Percentiles rank a stretch among this genome's conserved stretches.
Evolutionary conservation across 305 asterid species (phyloP).

Genomic region (Ilex paraguariensis): DNA sequence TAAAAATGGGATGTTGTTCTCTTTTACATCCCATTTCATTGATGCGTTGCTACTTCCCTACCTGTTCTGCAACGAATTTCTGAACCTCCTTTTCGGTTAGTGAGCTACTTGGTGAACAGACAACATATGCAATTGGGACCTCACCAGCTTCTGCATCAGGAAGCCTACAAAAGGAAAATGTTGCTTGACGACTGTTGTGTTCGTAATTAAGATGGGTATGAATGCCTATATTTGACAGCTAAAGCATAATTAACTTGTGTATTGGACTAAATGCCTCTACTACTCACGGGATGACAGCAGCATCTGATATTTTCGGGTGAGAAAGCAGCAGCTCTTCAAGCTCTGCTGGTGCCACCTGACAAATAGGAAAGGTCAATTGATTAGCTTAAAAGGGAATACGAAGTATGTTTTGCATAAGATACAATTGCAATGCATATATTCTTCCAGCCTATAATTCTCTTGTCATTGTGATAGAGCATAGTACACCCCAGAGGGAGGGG

Average conservation of each 20-base stretch:
- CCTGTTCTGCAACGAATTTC: constrained; percentile 86
- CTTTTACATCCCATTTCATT: too few species aligned
- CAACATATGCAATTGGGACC: constrained; percentile 84
- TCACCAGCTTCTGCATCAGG: constrained; percentile 99
- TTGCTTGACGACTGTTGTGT: too few species aligned
- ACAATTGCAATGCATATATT: too few species aligned
- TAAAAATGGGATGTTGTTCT: too few species aligned
- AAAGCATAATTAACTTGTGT: neutral
- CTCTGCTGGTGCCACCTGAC: constrained; percentile 98
- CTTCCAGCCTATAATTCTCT: too few species aligned
- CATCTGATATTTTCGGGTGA: constrained; percentile 86
- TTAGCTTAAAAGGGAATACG: too few species aligned
- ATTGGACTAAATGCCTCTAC: too few species aligned
- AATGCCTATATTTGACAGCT: neutral
- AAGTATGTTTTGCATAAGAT: too few species aligned
- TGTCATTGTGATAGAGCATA: too few species aligned
- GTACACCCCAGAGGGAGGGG: too few species aligned
- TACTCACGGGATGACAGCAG: constrained; percentile 89
- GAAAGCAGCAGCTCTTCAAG: constrained; percentile 90
- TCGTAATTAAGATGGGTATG: neutral
- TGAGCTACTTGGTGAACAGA: constrained; percentile 78
- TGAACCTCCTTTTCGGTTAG: constrained; percentile 73
- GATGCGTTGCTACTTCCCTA: constrained; percentile 9
- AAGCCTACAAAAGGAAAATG: constrained; percentile 35
- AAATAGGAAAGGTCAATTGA: neutral